These are phyloP conservation scores for Pythium volutum DNA, from an alignment of 352 stramenopile genomes.

Conservation along the genomic window DNA sequence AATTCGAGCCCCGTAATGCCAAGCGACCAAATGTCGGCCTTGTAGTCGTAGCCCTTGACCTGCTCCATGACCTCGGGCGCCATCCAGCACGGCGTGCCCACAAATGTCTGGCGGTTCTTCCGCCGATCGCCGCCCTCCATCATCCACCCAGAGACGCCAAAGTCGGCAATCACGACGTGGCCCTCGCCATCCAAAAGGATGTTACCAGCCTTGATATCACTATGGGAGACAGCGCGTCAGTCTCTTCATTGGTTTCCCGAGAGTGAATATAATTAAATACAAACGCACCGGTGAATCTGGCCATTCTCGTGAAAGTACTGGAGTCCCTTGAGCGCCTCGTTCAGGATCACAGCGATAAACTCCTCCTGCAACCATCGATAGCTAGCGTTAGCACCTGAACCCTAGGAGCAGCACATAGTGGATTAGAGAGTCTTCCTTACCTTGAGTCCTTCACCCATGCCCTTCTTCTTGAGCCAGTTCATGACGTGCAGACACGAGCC, in stretches of 20 bases:
- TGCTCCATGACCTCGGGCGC: conserved; percentile 93
- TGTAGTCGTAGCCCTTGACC: conserved; percentile 91
- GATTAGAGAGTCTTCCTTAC: too few species aligned
- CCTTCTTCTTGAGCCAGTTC: conserved; percentile 91
- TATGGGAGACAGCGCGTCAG: conserved; percentile 29
- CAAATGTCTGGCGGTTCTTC: conserved; percentile 96
- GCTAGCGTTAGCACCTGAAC: too few species aligned
- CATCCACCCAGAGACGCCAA: conserved; percentile 98
- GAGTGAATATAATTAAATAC: too few species aligned
- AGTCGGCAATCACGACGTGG: conserved; percentile 97
- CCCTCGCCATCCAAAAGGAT: conserved; percentile 93
- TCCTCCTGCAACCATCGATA: conserved; percentile 79
- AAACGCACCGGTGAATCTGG: conserved; percentile 92
- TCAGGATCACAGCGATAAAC: conserved; percentile 97
- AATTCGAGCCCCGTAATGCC: conserved; percentile 99
- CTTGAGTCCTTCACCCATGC: conserved; percentile 83
- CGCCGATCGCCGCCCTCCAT: conserved; percentile 93
- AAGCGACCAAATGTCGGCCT: conserved; percentile 99
- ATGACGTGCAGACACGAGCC: conserved; percentile 97
- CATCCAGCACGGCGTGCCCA: conserved; percentile 98
- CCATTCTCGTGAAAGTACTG: conserved; percentile 99
- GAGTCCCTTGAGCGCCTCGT: conserved; percentile 95
- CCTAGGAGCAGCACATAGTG: too few species aligned
- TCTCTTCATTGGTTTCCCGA: conserved; percentile 26
- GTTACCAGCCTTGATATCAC: conserved; percentile 99